Conservation (phyloP, 139 green algal genomes). For the Chlamydomonas schloesseri region DNA sequence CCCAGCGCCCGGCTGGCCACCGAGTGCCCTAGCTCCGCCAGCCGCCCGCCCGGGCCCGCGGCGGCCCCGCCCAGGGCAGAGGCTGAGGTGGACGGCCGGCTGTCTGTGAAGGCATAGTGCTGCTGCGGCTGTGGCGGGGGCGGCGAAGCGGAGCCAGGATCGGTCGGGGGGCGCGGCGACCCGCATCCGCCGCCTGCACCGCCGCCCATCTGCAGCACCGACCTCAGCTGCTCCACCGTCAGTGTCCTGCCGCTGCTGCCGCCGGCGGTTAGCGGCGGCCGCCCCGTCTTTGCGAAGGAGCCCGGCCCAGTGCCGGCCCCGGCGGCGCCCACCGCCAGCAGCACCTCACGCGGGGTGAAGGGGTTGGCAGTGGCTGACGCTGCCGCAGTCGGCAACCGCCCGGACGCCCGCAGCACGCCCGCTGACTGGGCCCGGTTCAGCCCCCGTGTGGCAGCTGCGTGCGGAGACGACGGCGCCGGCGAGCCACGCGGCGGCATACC, state of each 20-base stretch:
- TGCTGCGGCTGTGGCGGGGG: too few relatives aligned
- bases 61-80: too few relatives aligned
- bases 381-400: not conserved
- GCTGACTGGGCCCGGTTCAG: constrained; percentile 12
- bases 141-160: too few relatives aligned
- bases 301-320: not conserved
- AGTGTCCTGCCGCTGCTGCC: not conserved
- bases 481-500: too few relatives aligned
- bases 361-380: constrained; percentile 14
- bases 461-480: too few relatives aligned
- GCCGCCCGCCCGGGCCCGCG: not conserved
- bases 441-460: not conserved
- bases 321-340: not conserved
- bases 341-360: constrained; percentile 2
- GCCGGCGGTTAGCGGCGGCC: not conserved
- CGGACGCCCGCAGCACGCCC: not conserved
- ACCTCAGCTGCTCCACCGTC: constrained; percentile 12
- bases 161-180: not conserved
- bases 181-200: not conserved
- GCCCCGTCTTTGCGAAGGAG: not conserved
- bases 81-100: too few relatives aligned
- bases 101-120: too few relatives aligned
- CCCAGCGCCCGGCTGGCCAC: constrained; percentile 14
- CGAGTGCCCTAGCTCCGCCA: constrained; percentile 11
- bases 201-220: not conserved